Evolutionary conservation across 1,284 basidiomycete species (phyloP), one percentile per base, ranked within the genome.

Genomic region (Microbotryum saponariae): DNA sequence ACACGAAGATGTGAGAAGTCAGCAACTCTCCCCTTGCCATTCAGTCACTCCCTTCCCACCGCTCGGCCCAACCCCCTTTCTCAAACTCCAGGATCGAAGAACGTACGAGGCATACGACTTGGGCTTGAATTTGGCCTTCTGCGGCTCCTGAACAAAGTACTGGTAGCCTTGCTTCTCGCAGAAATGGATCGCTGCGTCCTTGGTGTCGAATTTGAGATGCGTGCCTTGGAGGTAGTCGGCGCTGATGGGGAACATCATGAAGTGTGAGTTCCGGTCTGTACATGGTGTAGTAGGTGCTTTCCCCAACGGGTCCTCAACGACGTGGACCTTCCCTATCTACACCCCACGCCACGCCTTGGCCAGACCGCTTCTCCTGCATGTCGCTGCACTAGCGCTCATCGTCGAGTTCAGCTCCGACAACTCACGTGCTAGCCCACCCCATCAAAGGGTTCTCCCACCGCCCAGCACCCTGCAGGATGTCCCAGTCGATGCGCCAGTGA

Each of bases 401-500:
- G 29, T 29, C 29, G 7, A 29, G 9, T 31, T 31, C 31, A 6
- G 8, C 8, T 31, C 31, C n/a, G 16, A 14, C 33, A n/a, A 64
- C 62, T 51, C 42, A 63, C 67, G 60, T 60, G 86, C 89, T 77
- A 1, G 92, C 92, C 83, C 85, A 98, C 60, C 94, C 94, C 89
- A 98, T 98, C 71, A 98, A 77, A n/a, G 91, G 91, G 75, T 97
- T 97, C 82, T 97, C 92, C 94, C 94, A 98, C 64, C 94, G 82
- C 16, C 89, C 92, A 42, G 83, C 85, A 50, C 92, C 91, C 68
- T 85, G 85, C 21, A 97, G 79, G 62, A 86, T 86, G 72, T 98
- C 94, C 80, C 87, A 98, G 77, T 98, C 94, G 73, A 98, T 85
- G 68, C 91, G 81, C 94, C 94, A 98, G 71, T 87, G 83, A 71